Evolutionary conservation across 768 basidiomycete genomes (phyloP).

Genomic region (Amanita phalloides): DNA sequence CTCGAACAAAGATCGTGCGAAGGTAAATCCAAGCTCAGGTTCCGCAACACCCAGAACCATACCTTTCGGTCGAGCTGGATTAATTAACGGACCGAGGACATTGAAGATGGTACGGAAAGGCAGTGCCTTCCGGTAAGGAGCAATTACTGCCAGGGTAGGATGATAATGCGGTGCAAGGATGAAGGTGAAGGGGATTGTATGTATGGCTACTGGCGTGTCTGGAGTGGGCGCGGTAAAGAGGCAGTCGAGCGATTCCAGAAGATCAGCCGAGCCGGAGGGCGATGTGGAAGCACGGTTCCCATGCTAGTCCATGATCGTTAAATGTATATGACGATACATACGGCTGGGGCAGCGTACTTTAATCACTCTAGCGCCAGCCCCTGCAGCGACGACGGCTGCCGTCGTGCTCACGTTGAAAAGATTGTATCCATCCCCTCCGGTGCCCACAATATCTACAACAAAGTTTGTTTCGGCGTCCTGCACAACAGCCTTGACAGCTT

Average conservation of each 20-base stretch:
- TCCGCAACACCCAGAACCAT: conserved; percentile 92
- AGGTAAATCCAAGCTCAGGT: conserved; percentile 68
- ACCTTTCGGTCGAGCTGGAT: conserved; percentile 75
- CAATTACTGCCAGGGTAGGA: conserved; percentile 71
- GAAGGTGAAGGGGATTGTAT: conserved; percentile 77
- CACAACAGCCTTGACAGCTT: conserved; percentile 53
- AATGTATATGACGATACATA: background rate
- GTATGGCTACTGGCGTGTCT: conserved; percentile 43
- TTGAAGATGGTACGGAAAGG: conserved; percentile 98
- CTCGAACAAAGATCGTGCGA: conserved; percentile 63
- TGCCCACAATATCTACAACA: conserved; percentile 69
- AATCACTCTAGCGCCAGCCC: conserved; percentile 86
- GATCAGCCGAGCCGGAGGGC: conserved; percentile 87
- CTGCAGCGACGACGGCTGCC: conserved; percentile 88
- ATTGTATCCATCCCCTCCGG: conserved; percentile 92
- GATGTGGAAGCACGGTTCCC: conserved; percentile 89
- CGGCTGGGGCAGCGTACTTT: conserved; percentile 46
- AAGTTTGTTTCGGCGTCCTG: conserved; percentile 57
- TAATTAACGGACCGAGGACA: conserved; percentile 86
- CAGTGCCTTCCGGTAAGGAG: conserved; percentile 74
- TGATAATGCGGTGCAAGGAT: conserved; percentile 93
- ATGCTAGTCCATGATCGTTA: conserved; percentile 45
- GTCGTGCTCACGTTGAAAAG: conserved; percentile 96
- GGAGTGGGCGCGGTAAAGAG: conserved; percentile 57
- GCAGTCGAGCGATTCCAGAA: conserved; percentile 78